Evolutionary conservation across 306 rosid genomes (phyloP), one percentile per base, ranked within the genome.

Genomic region (Ammopiptanthus mongolicus): DNA sequence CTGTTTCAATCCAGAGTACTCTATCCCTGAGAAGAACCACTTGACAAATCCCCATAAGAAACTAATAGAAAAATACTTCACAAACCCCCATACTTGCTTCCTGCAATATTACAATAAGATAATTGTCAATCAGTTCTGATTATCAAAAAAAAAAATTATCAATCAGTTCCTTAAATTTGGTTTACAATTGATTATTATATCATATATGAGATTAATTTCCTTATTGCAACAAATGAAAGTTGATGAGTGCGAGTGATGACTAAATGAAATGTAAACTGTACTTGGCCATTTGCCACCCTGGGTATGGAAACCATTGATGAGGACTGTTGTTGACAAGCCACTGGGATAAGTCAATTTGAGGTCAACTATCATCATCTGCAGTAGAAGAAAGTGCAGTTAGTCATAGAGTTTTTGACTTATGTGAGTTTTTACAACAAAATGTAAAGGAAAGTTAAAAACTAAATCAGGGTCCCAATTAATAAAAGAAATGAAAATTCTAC

Each of bases 321-420:
- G 97, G 72, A 95, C 97, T 3, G 98, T 90, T 5, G 97, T 95
- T 52, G 98, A 96, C 84, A 91, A 66, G 25, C 98, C 98, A 84
- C 97, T 95, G 9, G 97, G 97, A 83, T 88, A 95, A 36, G 97
- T 85, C 47, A 90, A 81, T 25, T 91, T 80, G 78, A 95, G 89
- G 86, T 95, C 98, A 65, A 95, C 91, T 80, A 95, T 86, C 98
- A 95, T 88, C 29, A 91, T 69, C 97, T 94, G 90, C 12, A 34
- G 14, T 75, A 60, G 44, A 69, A 75, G 46, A 67, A 39, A 78
- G 29, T 55, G n/a, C 33, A 39, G 34, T 73, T 21, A 78, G 73
- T 50, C 61, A 39, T 36, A 44, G 52, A 22, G 8, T 15, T 39
- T 60, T 44, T 65, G 33, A 44, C 22, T 62, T 10, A 65, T 31